Evolutionary conservation across 2,329 filamentous ascomycete genomes (phyloP).

Genomic region (Xylariales sp.): DNA sequence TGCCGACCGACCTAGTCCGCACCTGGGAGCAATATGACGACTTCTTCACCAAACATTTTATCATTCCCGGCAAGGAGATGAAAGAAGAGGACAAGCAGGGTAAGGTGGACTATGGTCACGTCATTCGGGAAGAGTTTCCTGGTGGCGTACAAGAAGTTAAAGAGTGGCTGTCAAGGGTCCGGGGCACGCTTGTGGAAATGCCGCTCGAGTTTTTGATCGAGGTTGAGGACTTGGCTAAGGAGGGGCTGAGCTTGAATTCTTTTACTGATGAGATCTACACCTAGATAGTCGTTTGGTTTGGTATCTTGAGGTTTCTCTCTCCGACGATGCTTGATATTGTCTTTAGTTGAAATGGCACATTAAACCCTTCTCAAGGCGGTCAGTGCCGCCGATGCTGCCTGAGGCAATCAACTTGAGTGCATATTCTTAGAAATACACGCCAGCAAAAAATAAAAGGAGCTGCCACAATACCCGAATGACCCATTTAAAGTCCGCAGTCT

Average conservation of each 20-base stretch:
- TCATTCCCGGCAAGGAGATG: constrained; percentile 44
- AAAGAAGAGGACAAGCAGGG: constrained; percentile 37
- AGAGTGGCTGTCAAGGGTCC: constrained; percentile 60
- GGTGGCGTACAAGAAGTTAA: constrained; percentile 71
- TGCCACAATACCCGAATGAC: too few relatives aligned
- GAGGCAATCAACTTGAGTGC: too few relatives aligned
- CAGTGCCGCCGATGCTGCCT: too few relatives aligned
- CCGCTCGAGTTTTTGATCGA: constrained; percentile 81
- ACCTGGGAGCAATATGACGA: constrained; percentile 71
- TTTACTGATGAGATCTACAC: constrained; percentile 73
- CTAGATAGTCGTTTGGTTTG: too few relatives aligned
- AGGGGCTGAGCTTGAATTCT: constrained; percentile 68
- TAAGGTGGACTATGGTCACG: constrained; percentile 76
- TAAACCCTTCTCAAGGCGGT: too few relatives aligned
- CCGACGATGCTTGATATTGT: too few relatives aligned
- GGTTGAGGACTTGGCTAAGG: constrained; percentile 75
- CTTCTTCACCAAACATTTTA: constrained; percentile 65
- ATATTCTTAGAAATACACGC: too few relatives aligned
- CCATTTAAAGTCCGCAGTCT: too few relatives aligned
- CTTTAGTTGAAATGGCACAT: too few relatives aligned
- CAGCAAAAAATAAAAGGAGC: too few relatives aligned
- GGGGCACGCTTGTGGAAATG: constrained; percentile 81
- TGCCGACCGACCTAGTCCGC: constrained; percentile 63
- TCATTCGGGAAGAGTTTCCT: constrained; percentile 73
- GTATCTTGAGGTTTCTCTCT: too few relatives aligned